These are phyloP conservation scores for Lophiotrema nucula DNA, from an alignment of 495 filamentous ascomycete species.

Conservation along the genomic window DNA sequence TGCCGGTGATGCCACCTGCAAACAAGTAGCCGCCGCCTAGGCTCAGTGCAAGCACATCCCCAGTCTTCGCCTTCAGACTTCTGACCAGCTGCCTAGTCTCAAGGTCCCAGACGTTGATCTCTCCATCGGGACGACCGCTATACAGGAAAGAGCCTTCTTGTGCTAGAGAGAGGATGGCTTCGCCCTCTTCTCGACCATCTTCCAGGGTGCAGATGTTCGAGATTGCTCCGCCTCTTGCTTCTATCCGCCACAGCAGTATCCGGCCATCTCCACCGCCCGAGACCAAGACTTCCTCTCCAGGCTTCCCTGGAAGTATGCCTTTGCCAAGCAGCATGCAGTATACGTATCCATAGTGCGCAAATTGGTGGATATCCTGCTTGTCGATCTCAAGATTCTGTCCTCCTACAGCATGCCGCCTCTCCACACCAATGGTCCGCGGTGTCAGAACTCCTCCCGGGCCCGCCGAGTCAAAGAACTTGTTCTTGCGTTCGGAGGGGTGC, in stretches of 20 bases:
- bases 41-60: constrained; percentile 80
- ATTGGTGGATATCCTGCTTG: constrained; percentile 75
- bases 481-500: constrained; percentile 77
- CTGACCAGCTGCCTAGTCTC: constrained; percentile 89
- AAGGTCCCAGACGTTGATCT: constrained; percentile 94
- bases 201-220: constrained; percentile 65
- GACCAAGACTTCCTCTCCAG: constrained; percentile 74
- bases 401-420: constrained; percentile 45
- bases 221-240: constrained; percentile 51
- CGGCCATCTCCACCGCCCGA: constrained; percentile 92
- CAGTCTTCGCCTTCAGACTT: constrained; percentile 73
- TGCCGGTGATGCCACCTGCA: constrained; percentile 76
- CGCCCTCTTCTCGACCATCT: constrained; percentile 63
- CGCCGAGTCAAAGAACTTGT: constrained; percentile 91
- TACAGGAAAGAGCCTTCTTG: constrained; percentile 88
- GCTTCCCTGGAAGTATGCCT: constrained; percentile 56
- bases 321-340: constrained; percentile 88
- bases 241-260: constrained; percentile 84
- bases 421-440: constrained; percentile 47
- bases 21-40: constrained; percentile 83
- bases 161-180: constrained; percentile 76
- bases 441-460: constrained; percentile 78
- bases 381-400: constrained; percentile 78
- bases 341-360: constrained; percentile 91
- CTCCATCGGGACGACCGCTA: constrained; percentile 81